Evolutionary conservation across 129 eudicot genomes (phyloP).

Genomic region (Heracleum sosnowskyi): DNA sequence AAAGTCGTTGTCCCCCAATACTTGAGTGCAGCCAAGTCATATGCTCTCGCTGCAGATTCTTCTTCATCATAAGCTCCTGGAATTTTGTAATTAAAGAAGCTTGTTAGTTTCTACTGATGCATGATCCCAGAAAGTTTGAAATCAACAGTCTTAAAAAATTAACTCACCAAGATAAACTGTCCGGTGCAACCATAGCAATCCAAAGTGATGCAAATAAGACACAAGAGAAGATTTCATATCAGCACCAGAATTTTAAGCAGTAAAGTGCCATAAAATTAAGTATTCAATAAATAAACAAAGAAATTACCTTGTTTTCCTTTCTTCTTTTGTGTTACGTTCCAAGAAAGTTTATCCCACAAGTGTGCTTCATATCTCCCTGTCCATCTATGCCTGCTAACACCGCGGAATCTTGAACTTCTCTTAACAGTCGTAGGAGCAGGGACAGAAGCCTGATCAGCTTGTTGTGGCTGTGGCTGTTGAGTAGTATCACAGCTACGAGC

Average conservation of each 20-base stretch:
- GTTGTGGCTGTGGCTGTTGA: conserved; percentile 27
- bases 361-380: conserved; percentile 75
- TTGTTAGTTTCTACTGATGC: neutral
- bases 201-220: conserved; percentile 12
- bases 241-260: conserved; percentile 9
- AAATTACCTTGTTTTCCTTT: conserved; percentile 77
- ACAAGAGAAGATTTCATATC: conserved; percentile 17
- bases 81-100: neutral
- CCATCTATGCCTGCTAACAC: conserved; percentile 76
- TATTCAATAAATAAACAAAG: neutral
- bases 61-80: conserved; percentile 89
- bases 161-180: conserved; percentile 88
- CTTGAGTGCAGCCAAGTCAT: conserved; percentile 82
- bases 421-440: conserved; percentile 56
- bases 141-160: neutral
- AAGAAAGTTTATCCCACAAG: conserved; percentile 81
- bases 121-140: neutral
- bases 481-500: conserved; percentile 22
- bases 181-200: conserved; percentile 21
- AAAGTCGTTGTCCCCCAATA: conserved; percentile 79
- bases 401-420: conserved; percentile 80
- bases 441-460: conserved; percentile 29
- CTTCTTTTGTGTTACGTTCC: conserved; percentile 82
- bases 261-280: neutral
- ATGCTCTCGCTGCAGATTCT: conserved; percentile 86